Conservation (phyloP, 2,329 filamentous ascomycete genomes). For the Arthrobotrys sphaeroides region DNA sequence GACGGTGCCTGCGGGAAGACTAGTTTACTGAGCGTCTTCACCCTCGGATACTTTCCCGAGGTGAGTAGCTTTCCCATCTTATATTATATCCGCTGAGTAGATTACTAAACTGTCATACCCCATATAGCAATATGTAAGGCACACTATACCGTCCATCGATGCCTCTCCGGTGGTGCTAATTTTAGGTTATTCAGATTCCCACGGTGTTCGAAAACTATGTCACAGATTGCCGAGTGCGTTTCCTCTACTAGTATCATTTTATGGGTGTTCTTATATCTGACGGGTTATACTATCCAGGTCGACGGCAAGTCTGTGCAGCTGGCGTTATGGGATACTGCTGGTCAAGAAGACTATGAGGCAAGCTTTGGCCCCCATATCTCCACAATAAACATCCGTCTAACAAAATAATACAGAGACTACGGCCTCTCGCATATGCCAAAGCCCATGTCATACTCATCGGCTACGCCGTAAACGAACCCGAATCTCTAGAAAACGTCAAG, state of each 20-base stretch:
- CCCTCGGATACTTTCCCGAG: slow-evolving; percentile 95
- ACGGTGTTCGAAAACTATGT: slow-evolving; percentile 99
- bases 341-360: slow-evolving; percentile 94
- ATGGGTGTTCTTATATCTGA: neutral
- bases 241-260: neutral
- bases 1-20: slow-evolving; percentile 99
- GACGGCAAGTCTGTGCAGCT: slow-evolving; percentile 99
- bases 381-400: neutral
- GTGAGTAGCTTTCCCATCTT: slow-evolving; percentile 68
- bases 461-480: slow-evolving; percentile 92
- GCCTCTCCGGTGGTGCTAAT: slow-evolving; percentile 20
- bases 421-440: slow-evolving; percentile 94
- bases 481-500: slow-evolving; percentile 97
- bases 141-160: neutral
- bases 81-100: slow-evolving; percentile 21
- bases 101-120: slow-evolving; percentile 55
- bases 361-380: neutral
- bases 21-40: slow-evolving; percentile 95
- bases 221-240: slow-evolving; percentile 86
- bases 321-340: slow-evolving; percentile 98
- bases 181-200: slow-evolving; percentile 72
- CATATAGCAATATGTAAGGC: slow-evolving; percentile 49
- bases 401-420: slow-evolving; percentile 68
- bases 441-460: slow-evolving; percentile 97
- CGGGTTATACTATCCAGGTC: slow-evolving; percentile 52